These are phyloP conservation scores for Trametes cinnabarina DNA, from an alignment of 768 basidiomycete genomes.

Conservation along the genomic window DNA sequence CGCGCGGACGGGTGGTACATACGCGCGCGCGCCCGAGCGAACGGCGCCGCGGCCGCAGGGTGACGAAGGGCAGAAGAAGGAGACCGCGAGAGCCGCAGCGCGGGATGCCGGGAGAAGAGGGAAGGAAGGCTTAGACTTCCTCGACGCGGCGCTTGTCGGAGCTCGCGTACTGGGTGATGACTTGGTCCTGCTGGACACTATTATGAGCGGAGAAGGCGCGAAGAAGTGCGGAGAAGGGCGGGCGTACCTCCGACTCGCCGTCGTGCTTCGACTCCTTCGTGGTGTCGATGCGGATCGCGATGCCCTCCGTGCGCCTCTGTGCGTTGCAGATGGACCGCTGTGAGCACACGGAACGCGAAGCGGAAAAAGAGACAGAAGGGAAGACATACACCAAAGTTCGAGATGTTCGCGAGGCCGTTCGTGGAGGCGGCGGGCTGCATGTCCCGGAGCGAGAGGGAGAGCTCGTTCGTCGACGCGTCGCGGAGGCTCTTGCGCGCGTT, in stretches of 20 bases:
- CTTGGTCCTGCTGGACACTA: not conserved
- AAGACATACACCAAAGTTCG: constrained; percentile 32
- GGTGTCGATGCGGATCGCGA: constrained; percentile 66
- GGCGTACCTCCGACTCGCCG: not conserved
- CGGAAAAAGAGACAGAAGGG: not conserved
- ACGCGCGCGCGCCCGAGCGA: not conserved
- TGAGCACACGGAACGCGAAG: not conserved
- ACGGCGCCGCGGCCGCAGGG: not conserved
- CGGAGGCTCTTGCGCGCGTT: constrained; percentile 39
- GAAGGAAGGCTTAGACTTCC: not conserved
- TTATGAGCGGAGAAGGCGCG: too few species aligned
- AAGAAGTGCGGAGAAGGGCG: too few species aligned
- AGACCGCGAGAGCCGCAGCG: too few species aligned
- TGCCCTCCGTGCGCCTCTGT: constrained; percentile 23
- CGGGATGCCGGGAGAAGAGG: not conserved
- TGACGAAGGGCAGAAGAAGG: not conserved
- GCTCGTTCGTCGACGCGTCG: constrained; percentile 5
- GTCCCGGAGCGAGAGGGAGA: constrained; percentile 17
- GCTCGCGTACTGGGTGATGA: constrained; percentile 8
- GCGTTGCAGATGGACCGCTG: not conserved
- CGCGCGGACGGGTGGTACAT: too few species aligned
- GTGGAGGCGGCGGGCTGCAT: constrained; percentile 9
- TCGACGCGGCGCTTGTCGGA: constrained; percentile 12
- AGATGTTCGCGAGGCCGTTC: constrained; percentile 26
- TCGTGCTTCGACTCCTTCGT: constrained; percentile 51